Evolutionary conservation across 2,329 filamentous ascomycete species (phyloP).

Genomic region (Phaeosphaeriaceae sp.): DNA sequence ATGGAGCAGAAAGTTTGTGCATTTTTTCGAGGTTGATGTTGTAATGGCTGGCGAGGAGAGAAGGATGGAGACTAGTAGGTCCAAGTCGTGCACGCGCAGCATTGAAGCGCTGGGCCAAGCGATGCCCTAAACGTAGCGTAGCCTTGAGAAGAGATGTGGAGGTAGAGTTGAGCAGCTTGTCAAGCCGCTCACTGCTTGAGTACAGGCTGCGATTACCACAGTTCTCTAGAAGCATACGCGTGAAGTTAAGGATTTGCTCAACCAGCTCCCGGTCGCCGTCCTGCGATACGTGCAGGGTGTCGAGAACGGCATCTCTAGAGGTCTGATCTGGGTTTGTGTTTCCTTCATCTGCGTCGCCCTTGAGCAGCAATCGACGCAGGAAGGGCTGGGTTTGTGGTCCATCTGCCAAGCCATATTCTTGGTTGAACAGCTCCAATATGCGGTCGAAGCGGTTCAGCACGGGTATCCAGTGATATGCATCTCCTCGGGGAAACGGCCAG

Average conservation of each 20-base stretch:
- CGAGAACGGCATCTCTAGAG: slow-evolving; percentile 57
- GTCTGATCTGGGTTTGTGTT: slow-evolving; percentile 26
- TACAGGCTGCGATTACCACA: slow-evolving; percentile 97
- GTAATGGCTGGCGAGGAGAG: slow-evolving; percentile 83
- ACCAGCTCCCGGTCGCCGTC: slow-evolving; percentile 84
- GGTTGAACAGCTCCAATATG: slow-evolving; percentile 81
- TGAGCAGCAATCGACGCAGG: slow-evolving; percentile 67
- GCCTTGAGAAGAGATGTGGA: slow-evolving; percentile 78
- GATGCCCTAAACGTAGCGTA: slow-evolving; percentile 80
- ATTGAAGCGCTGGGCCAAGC: slow-evolving; percentile 90
- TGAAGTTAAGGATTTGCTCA: slow-evolving; percentile 82
- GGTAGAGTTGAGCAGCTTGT: slow-evolving; percentile 86
- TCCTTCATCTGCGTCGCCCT: slow-evolving; percentile 59
- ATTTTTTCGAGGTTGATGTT: slow-evolving; percentile 76
- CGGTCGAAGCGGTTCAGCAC: slow-evolving; percentile 92
- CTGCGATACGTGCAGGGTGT: slow-evolving; percentile 66
- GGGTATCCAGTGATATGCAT: slow-evolving; percentile 97
- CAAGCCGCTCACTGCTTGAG: slow-evolving; percentile 87
- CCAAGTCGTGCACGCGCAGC: slow-evolving; percentile 80
- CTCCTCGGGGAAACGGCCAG: slow-evolving; percentile 95
- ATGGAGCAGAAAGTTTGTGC: slow-evolving; percentile 81
- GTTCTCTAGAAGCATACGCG: slow-evolving; percentile 85
- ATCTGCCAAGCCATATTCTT: slow-evolving; percentile 77
- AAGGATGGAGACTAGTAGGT: slow-evolving; percentile 70
- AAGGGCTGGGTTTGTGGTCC: slow-evolving; percentile 84